These are phyloP conservation scores for Ogataea glucozyma DNA, from an alignment of 805 yeast genomes.

Conservation along the genomic window DNA sequence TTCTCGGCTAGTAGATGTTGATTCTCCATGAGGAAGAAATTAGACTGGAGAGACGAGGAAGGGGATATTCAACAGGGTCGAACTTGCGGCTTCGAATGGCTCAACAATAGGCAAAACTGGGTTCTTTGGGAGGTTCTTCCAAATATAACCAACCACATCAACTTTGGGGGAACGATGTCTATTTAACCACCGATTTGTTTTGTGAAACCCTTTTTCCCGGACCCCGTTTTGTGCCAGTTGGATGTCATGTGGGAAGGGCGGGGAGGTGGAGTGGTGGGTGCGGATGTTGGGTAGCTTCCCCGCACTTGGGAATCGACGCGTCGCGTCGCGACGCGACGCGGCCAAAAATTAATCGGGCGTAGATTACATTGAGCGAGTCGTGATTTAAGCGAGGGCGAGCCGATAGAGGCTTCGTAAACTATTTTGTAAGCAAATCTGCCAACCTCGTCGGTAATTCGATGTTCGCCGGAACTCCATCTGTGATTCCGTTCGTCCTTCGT, in stretches of 20 bases:
- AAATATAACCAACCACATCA: too few species aligned
- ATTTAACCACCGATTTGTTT: too few species aligned
- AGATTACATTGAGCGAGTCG: neutral
- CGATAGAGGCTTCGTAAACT: too few species aligned
- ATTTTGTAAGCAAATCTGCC: too few species aligned
- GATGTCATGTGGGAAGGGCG: slow-evolving; percentile 3
- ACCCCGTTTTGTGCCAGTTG: neutral
- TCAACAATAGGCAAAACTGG: too few species aligned
- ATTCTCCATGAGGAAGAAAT: slow-evolving; percentile 26
- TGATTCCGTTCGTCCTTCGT: too few species aligned
- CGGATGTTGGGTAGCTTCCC: slow-evolving; percentile 5
- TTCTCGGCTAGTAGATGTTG: slow-evolving; percentile 35
- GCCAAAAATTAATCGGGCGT: neutral
- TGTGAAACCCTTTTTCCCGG: slow-evolving; percentile 3
- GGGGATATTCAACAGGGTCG: neutral
- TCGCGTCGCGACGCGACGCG: neutral
- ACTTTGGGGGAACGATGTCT: too few species aligned
- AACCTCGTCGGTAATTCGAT: too few species aligned
- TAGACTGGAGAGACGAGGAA: neutral
- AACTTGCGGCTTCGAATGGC: too few species aligned
- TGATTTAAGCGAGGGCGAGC: too few species aligned
- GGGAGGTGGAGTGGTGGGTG: neutral
- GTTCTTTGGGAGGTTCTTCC: too few species aligned
- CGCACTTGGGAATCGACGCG: slow-evolving; percentile 5
- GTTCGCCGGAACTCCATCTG: too few species aligned